phyloP scores from a whole-genome alignment of 352 stramenopile species.

The Globisporangium ultimum region DNA sequence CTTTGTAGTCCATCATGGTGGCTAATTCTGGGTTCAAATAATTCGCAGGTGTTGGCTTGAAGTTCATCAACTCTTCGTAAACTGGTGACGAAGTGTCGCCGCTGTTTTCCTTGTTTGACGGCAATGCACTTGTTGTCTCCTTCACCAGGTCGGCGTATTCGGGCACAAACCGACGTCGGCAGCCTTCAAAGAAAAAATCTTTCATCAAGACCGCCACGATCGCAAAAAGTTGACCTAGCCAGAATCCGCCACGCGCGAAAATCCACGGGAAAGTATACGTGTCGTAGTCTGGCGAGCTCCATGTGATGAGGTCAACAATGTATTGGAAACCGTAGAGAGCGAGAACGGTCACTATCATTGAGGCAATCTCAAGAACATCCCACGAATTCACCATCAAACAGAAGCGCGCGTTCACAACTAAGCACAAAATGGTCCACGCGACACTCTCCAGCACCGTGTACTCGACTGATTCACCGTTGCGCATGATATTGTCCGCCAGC shows the following conservation, averaged over 20 bases:
- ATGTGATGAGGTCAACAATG: conserved; percentile 61
- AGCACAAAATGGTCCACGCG: conserved; percentile 73
- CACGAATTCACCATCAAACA: conserved; percentile 81
- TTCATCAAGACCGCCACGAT: conserved; percentile 62
- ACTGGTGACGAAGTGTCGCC: neutral
- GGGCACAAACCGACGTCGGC: conserved; percentile 56
- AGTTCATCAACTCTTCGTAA: conserved; percentile 38
- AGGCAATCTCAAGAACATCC: conserved; percentile 57
- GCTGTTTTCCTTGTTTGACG: conserved; percentile 10
- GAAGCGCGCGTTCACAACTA: conserved; percentile 76
- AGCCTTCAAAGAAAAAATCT: conserved; percentile 70
- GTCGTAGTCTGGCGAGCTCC: conserved; percentile 48
- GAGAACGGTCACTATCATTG: conserved; percentile 52
- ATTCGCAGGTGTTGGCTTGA: conserved; percentile 44
- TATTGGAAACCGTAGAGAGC: conserved; percentile 68
- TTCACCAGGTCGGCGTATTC: conserved; percentile 76
- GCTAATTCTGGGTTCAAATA: conserved; percentile 66
- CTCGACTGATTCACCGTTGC: conserved; percentile 49
- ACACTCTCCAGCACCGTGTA: conserved; percentile 61
- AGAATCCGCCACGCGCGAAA: conserved; percentile 61
- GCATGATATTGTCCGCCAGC: conserved; percentile 52
- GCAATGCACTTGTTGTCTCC: conserved; percentile 27
- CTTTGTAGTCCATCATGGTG: conserved; percentile 76
- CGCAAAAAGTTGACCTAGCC: conserved; percentile 72
- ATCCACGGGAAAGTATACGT: conserved; percentile 81